Evolutionary conservation across 192 early-diverging fungal genomes (phyloP), one percentile per base, ranked within the genome.

Genomic region (Glomus cerebriforme): DNA sequence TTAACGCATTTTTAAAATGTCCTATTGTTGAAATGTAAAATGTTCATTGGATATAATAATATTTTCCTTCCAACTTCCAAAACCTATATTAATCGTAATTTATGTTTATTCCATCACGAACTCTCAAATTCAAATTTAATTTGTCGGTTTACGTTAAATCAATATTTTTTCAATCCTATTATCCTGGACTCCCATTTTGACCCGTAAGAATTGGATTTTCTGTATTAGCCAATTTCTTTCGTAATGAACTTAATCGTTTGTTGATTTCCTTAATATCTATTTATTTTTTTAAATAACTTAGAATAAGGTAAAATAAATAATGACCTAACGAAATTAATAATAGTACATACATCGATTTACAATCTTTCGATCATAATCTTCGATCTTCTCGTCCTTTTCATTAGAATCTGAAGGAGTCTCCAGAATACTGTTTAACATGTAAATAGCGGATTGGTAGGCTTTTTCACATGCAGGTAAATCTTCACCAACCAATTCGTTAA

Each of bases 361-460:
- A 10, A 88, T 86, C 37, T 81, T 70, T 29, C 80, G 77, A 76
- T 90, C 89, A 22, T 90, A 85, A 24, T 90, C 86, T 59, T 87
- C 89, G 69, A 90, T 86, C 3, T 62, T 78, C 54, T 87, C 89
- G 69, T 88, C 85, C 3, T 62, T 78, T 15, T 84, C 80, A n/a
- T 84, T 83, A 43, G 82, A 81, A 27, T 82, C 80, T 17, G 65
- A 74, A 39, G 82, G 72, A 1, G 66, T 81, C 39, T 92, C 92
- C 29, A 95, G 75, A 65, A 93, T 90, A 34, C 92, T 91, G 68
- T 90, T 86, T 7, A 95, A 82, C 90, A 93, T 92, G 88, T 88
- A 91, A 29, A 95, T 95, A 1, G 90, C 88, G 8, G 88, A 89
- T 81, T 93, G 90, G 65, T 95, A 95, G 15, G 91, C 90, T 62